Base-by-base conservation (phyloP, 2,329 filamentous ascomycete genomes). In the Albifimbria verrucaria region DNA sequence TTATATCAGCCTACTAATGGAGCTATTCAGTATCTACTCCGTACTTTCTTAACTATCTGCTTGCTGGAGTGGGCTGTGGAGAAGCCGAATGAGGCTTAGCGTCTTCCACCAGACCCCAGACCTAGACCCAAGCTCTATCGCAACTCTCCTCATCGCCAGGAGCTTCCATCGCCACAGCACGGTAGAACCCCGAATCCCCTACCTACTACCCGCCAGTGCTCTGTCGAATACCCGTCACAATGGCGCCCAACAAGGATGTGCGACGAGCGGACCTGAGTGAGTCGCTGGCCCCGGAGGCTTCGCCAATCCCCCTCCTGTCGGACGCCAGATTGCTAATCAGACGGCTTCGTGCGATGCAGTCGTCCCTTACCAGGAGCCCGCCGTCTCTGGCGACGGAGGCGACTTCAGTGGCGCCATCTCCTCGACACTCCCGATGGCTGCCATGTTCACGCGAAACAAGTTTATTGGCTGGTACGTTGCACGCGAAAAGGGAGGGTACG, bases 371-470 rank as follows among this genome's bases (percentile, higher is more conserved):
- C 85, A 90, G 72, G 88, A 88, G 62, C 90, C 91, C 43, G 77
- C 80, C 48, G 77, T 83, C 62, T 85, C 86, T 64, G 81, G 80
- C 65, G 80, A 83, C 20, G 64, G 77, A 57, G 76, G 81, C 59
- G 92, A 96, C 66, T 82, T 96, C 71, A 78, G 83, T 50, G 87
- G 88, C 72, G 90, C 79, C 24, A 66, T 87, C 52, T 77, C 81
- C 24, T 93, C 87, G 66, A 95, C 92, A 32, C 78, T 97, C 67
- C 93, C 93, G 54, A 97, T 97, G 93, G 92, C 90, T 54, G 92
- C 92, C 58, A 95, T 96, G 81, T 94, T 96, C 69, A 94, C 89
- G 63, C 83, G 92, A 61, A 96, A 96, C 76, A 89, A 90, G 81
- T 94, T 83, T 65, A 74, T 87, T 53, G 84, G 84, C 66, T 87